phyloP scores from a whole-genome alignment of 495 filamentous ascomycete species.

The Trichoderma orchidacearum region DNA sequence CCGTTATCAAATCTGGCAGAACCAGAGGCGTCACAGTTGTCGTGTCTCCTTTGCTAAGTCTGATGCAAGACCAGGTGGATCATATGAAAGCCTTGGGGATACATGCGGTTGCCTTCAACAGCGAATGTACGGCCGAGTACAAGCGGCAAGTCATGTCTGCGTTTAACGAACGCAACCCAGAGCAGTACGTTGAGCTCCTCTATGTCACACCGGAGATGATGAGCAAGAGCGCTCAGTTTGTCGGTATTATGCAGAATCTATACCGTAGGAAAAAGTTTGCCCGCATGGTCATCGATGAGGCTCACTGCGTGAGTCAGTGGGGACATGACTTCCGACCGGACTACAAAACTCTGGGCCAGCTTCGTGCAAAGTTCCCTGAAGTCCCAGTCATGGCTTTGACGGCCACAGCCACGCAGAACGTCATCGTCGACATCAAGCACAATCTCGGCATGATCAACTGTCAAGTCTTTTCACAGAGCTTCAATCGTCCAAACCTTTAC shows the following conservation, averaged over 20 bases:
- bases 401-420: slow-evolving; percentile 86
- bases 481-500: slow-evolving; percentile 83
- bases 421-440: slow-evolving; percentile 77
- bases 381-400: slow-evolving; percentile 91
- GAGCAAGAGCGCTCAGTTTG: slow-evolving; percentile 54
- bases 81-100: slow-evolving; percentile 67
- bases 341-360: slow-evolving; percentile 71
- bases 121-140: slow-evolving; percentile 46
- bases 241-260: slow-evolving; percentile 45
- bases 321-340: slow-evolving; percentile 97
- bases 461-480: slow-evolving; percentile 71
- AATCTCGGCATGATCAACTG: slow-evolving; percentile 73
- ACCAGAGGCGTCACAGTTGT: slow-evolving; percentile 85
- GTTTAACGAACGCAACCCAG: slow-evolving; percentile 46
- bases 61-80: slow-evolving; percentile 92
- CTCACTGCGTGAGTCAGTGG: slow-evolving; percentile 98
- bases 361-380: slow-evolving; percentile 53
- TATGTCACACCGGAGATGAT: slow-evolving; percentile 98
- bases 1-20: slow-evolving; percentile 65
- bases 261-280: slow-evolving; percentile 57
- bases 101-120: slow-evolving; percentile 61
- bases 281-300: slow-evolving; percentile 91
- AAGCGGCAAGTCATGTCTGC: slow-evolving; percentile 44
- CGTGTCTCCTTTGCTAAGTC: slow-evolving; percentile 81
- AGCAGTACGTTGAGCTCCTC: slow-evolving; percentile 63